phyloP scores from a whole-genome alignment of 1,284 basidiomycete species.

The Leccinum variabile region DNA sequence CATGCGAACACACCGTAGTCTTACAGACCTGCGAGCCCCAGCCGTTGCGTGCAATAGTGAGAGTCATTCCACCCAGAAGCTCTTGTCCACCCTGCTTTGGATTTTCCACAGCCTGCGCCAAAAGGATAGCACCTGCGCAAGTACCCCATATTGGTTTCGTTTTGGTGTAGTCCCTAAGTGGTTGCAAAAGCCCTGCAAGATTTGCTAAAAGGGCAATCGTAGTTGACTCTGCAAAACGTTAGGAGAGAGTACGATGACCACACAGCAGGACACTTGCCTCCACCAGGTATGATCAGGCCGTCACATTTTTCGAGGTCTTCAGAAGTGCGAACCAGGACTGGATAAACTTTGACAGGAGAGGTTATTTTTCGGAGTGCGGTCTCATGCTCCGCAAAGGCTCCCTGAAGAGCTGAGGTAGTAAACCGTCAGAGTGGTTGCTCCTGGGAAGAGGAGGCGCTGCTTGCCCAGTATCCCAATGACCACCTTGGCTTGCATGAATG shows the following conservation, averaged over 20 bases:
- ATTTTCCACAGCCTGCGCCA: conserved; percentile 72
- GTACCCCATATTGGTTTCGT: conserved; percentile 91
- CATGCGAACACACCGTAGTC: neutral
- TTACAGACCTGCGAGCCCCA: conserved; percentile 76
- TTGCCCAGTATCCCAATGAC: conserved; percentile 34
- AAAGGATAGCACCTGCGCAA: conserved; percentile 94
- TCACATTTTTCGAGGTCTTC: conserved; percentile 79
- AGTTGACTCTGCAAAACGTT: conserved; percentile 70
- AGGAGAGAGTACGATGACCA: neutral
- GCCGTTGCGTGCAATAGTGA: conserved; percentile 87
- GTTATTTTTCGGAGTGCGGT: conserved; percentile 62
- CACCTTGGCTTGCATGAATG: conserved; percentile 21
- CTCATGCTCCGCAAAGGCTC: conserved; percentile 91
- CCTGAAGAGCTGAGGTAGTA: conserved; percentile 75
- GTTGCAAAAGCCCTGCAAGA: conserved; percentile 77
- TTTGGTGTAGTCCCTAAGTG: conserved; percentile 69
- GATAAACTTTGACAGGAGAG: conserved; percentile 44
- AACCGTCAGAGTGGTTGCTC: conserved; percentile 5
- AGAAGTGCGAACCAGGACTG: conserved; percentile 73
- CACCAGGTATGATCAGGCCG: conserved; percentile 90
- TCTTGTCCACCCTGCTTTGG: conserved; percentile 89
- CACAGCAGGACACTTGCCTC: conserved; percentile 47
- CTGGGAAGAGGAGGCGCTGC: neutral
- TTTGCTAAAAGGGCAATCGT: conserved; percentile 88
- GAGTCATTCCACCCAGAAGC: conserved; percentile 79